A percentile compares a stretch with the other conserved stretches of the same genome.
phyloP scores from a whole-genome alignment of 345 rosid species.

The Citrus reticulata region DNA sequence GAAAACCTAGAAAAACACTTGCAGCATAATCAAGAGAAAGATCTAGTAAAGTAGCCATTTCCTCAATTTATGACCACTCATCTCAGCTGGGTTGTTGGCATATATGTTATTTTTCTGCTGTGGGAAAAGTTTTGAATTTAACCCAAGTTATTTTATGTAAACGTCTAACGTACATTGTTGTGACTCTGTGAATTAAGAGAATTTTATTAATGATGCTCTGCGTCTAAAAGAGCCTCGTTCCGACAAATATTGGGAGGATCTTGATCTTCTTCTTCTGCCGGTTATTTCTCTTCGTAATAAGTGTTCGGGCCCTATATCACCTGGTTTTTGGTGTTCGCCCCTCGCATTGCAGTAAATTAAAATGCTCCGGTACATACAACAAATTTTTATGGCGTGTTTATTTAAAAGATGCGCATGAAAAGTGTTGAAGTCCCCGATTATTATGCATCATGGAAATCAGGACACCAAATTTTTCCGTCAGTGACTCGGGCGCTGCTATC shows the following conservation, averaged over 20 bases:
- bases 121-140: not conserved
- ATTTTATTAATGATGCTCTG: not conserved
- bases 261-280: not conserved
- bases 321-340: not conserved
- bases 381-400: no score
- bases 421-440: no score
- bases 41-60: slow-evolving; percentile 13
- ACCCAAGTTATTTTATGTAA: not conserved
- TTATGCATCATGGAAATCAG: not conserved
- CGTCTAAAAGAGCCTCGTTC: not conserved
- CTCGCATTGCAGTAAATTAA: not conserved
- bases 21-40: slow-evolving; percentile 24
- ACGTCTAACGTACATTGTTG: not conserved
- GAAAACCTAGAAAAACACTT: slow-evolving; percentile 54
- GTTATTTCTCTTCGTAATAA: not conserved
- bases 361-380: not conserved
- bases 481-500: not conserved
- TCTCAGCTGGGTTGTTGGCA: not conserved
- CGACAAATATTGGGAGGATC: not conserved
- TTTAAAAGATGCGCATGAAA: no score
- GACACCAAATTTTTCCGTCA: not conserved
- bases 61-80: not conserved
- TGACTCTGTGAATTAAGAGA: not conserved
- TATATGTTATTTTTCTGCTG: not conserved
- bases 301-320: not conserved